Percentiles rank a stretch among this genome's conserved stretches.
Evolutionary conservation across 306 rosid species (phyloP).

Genomic region (Medicago ruthenica): DNA sequence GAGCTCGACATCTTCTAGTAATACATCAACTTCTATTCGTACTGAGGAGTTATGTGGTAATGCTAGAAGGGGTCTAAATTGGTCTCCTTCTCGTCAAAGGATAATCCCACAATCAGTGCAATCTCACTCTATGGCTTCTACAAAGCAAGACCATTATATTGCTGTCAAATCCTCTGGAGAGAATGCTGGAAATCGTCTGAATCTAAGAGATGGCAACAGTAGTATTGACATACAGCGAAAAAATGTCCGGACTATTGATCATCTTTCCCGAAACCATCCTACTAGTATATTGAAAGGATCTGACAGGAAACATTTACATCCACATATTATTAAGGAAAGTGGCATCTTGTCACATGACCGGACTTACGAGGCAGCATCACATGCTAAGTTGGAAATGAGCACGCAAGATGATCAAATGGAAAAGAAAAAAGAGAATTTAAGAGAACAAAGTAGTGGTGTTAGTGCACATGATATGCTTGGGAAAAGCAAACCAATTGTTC

Average conservation of each 20-base stretch:
- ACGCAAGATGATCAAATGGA: slow-evolving; percentile 47
- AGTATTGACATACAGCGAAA: slow-evolving; percentile 47
- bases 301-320: slow-evolving; percentile 44
- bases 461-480: slow-evolving; percentile 45
- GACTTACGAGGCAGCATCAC: slow-evolving; percentile 46
- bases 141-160: slow-evolving; percentile 45
- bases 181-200: slow-evolving; percentile 48
- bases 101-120: slow-evolving; percentile 57
- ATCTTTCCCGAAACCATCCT: slow-evolving; percentile 47
- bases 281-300: slow-evolving; percentile 44
- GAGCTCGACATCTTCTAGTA: slow-evolving; percentile 60
- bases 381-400: slow-evolving; percentile 35
- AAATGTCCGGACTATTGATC: slow-evolving; percentile 45
- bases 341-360: slow-evolving; percentile 39
- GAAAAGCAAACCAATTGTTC: slow-evolving; percentile 60
- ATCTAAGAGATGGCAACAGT: slow-evolving; percentile 38
- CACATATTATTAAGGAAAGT: slow-evolving; percentile 46
- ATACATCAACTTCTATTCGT: slow-evolving; percentile 59
- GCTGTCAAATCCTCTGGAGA: slow-evolving; percentile 49
- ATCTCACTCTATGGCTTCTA: slow-evolving; percentile 55
- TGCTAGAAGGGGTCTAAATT: slow-evolving; percentile 56
- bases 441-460: slow-evolving; percentile 41
- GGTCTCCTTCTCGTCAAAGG: slow-evolving; percentile 64
- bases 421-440: slow-evolving; percentile 51
- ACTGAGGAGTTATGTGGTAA: slow-evolving; percentile 58